Base-by-base conservation (phyloP, 306 rosid species). In the Dryas alaskensis region DNA sequence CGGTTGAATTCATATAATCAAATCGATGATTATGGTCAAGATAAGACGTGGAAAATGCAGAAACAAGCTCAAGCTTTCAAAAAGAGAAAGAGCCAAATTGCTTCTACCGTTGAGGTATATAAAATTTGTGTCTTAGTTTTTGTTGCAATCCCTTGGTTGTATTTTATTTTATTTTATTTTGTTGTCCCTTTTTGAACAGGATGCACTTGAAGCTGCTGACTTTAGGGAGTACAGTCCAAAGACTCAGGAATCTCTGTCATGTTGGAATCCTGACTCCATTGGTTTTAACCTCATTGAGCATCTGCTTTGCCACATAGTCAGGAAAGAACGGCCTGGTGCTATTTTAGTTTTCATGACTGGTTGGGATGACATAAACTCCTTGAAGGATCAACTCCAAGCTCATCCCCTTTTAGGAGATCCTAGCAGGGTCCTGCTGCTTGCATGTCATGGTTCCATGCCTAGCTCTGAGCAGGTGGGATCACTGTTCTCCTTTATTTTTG, bases 371-470 rank as follows among this genome's bases (percentile, higher is more conserved):
- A 86, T 86, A 48, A 86, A 81, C 70, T 79, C 81, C 54, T 79
- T 86, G 69, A 86, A 81, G 80, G 90, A 81, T 50, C 86, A 84
- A 81, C 84, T 86, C 64, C 86, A 81, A 51, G 62, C 88, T 50
- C 88, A 86, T 76, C 86, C 88, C 53, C 78, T 86, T 50, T 64
- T 86, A 62, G 90, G 90, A 19, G 88, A 86, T 79, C 88, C 88
- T 17, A 84, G 73, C 57, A 79, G 70, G 81, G 86, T 86, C 73
- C 72, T 86, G 79, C 81, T 86, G 63, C 88, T 86, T 37, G 86
- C 90, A 40, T 86, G 90, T 61, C 90, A 86, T 76, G 90, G 90
- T 67, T 86, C 90, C 45, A 86, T 86, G 90, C 84, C 88, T 47
- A 86, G 81, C 74, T 51, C 80, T 67, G 90, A 86, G 72, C 90